Base-by-base conservation (phyloP, 2,329 filamentous ascomycete genomes). In the Westerdykella sp. region DNA sequence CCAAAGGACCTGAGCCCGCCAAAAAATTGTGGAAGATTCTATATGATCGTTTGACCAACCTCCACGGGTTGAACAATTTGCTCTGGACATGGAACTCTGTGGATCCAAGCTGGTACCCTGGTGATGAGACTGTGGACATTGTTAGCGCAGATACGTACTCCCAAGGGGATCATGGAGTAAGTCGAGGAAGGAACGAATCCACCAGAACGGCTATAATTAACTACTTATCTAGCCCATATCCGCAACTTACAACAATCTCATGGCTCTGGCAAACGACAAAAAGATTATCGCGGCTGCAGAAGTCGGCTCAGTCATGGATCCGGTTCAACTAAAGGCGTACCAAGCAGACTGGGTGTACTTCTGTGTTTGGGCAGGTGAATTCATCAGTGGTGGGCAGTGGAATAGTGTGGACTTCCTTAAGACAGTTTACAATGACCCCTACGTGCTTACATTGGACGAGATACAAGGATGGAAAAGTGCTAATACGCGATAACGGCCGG, bases 61-160 rank as follows among this genome's bases (percentile, higher is more conserved):
- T 70, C 39, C 73, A 76, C 51, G 49, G 54, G 2, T 49, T 76
- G 15, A 68, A 72, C 49, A 76, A 76, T 51, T 49, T 76, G 9
- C 56, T 76, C 38, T 76, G 73, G 73, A 59, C 73, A 6, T 75
- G 73, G 73, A 76, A 76, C 53, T 73, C 70, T 0, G 58, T 75
- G 0, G 51, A 53, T 2, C 51, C 62, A 1, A 65, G 61, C 14
- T 76, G 73, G 73, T 76, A 76, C 46, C 73, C 73, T 0, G 73
- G 73, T 1, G 65, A 68, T 42, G 62, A 60, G 4, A 66, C 66
- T 2, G 71, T 75, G 0, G 73, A 75, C 50, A 69, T 76, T 10
- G 59, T 75, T 0, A 67, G 63, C 35, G 69, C 71, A 1, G 73
- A 76, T 48, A 68, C 69, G 2, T 76, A 75, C 49, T 58, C 64